Evolutionary conservation across 352 stramenopile genomes (phyloP).

Genomic region (Phytophthora syringae): DNA sequence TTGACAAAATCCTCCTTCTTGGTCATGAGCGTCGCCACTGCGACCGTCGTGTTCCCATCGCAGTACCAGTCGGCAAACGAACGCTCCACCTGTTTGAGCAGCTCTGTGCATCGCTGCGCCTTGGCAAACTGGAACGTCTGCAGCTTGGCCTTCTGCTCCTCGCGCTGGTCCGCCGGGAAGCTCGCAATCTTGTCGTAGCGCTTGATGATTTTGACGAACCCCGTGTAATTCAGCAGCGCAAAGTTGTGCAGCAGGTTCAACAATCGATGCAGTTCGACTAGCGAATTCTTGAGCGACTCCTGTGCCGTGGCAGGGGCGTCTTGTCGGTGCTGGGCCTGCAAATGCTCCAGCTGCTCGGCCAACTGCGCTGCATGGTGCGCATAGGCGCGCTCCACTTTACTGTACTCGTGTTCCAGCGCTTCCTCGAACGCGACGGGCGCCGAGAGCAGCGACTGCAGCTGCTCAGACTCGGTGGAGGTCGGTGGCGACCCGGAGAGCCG

Average conservation of each 20-base stretch:
- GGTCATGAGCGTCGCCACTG: slow-evolving; percentile 82
- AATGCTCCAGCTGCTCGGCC: slow-evolving; percentile 79
- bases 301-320: slow-evolving; percentile 62
- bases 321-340: slow-evolving; percentile 75
- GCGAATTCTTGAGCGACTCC: slow-evolving; percentile 93
- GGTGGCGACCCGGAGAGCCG: slow-evolving; percentile 22
- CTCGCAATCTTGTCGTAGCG: slow-evolving; percentile 89
- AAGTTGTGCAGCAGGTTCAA: slow-evolving; percentile 97
- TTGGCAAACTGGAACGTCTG: slow-evolving; percentile 70
- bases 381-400: slow-evolving; percentile 95
- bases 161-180: slow-evolving; percentile 39
- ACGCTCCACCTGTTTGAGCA: slow-evolving; percentile 65
- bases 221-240: slow-evolving; percentile 98
- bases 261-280: slow-evolving; percentile 94
- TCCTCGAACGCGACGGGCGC: slow-evolving; percentile 76
- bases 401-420: slow-evolving; percentile 78
- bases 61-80: slow-evolving; percentile 82
- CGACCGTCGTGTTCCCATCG: slow-evolving; percentile 72
- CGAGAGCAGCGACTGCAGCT: slow-evolving; percentile 42
- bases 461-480: slow-evolving; percentile 26
- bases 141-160: slow-evolving; percentile 56
- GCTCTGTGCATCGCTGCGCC: slow-evolving; percentile 50
- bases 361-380: slow-evolving; percentile 83
- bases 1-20: slow-evolving; percentile 79
- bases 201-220: slow-evolving; percentile 98